These are phyloP conservation scores for Lindgomyces ingoldianus DNA, from an alignment of 495 filamentous ascomycete species.

Conservation along the genomic window DNA sequence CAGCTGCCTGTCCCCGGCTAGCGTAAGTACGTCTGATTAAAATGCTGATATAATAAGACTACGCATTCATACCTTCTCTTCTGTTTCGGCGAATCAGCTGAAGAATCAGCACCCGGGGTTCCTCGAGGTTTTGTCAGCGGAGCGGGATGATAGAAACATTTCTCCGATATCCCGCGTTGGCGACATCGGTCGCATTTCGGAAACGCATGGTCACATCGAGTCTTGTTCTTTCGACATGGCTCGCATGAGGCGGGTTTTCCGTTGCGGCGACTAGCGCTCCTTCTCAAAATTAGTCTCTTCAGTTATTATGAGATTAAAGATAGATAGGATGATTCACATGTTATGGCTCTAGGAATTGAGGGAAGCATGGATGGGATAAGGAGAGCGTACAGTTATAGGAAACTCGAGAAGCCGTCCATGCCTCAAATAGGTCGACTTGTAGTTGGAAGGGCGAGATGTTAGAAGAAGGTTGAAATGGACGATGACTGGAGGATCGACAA, in stretches of 20 bases:
- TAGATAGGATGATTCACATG: neutral
- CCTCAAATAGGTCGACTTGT: no score
- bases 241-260: constrained; percentile 27
- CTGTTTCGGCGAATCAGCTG: neutral
- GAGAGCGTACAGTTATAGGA: no score
- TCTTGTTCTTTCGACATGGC: constrained; percentile 28
- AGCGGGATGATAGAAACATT: constrained; percentile 33
- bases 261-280: constrained; percentile 25
- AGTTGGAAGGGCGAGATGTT: no score
- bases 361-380: no score
- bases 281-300: constrained; percentile 1
- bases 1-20: neutral
- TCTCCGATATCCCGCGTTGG: constrained; percentile 21
- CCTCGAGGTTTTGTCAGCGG: constrained; percentile 21
- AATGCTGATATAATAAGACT: no score
- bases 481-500: neutral
- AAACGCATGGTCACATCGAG: constrained; percentile 21
- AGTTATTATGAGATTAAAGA: neutral
- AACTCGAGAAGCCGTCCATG: no score
- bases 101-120: neutral
- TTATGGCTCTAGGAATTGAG: neutral
- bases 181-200: constrained; percentile 31
- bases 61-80: constrained; percentile 28
- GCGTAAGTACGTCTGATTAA: neutral
- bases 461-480: neutral